Base-by-base conservation (phyloP, 2,329 filamentous ascomycete genomes). In the Penicillium psychrosexuale region DNA sequence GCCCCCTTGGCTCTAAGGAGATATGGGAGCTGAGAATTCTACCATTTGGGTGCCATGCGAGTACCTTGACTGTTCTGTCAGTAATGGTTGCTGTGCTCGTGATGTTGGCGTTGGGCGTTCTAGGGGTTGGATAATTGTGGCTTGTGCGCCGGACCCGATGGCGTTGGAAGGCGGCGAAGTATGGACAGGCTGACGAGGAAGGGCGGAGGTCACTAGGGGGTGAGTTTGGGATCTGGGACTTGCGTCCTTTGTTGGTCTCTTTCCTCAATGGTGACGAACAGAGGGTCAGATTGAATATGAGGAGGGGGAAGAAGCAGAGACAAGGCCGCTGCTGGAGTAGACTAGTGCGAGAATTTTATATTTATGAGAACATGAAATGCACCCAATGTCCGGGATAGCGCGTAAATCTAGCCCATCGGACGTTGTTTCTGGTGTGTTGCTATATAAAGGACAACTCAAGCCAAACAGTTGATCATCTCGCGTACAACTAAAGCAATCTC, bases 1-100 rank as follows among this genome's bases (percentile, higher is more conserved):
- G 75, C 50, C 73, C 75, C 0, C 64, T 77, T 24, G 72, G 67
- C 2, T 61, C 68, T 19, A 66, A 69, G 44, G 75, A 77, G 63
- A 63, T 72, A 49, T 77, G 75, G 74, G 75, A 77, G 47, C 60
- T 77, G 22, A 67, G 75, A 7, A 66, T 72, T 11, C 50, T 60
- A 15, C 70, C 73, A 0, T 69, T 77, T 22, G 73, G 74, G 22
- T 77, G 75, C 48, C 63, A 69, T 38, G 73, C 74, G 28, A 76
- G 73, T 53, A 75, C 73, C 0, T 59, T 73, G 55, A 75, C 73
- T 3, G 64, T 76, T 30, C 40, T 77, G 17, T 72, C 72, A 17
- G 65, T 67, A 12, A 38, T 70, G 1, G 65, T 69, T 13, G 61
- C 72, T 12, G 63, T 76, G 17, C 8, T 70, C 5, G 60, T 63